Percentiles rank a stretch among this genome's conserved stretches.
Conservation (phyloP, 2,329 filamentous ascomycete species). For the Talaromyces pinophilus region DNA sequence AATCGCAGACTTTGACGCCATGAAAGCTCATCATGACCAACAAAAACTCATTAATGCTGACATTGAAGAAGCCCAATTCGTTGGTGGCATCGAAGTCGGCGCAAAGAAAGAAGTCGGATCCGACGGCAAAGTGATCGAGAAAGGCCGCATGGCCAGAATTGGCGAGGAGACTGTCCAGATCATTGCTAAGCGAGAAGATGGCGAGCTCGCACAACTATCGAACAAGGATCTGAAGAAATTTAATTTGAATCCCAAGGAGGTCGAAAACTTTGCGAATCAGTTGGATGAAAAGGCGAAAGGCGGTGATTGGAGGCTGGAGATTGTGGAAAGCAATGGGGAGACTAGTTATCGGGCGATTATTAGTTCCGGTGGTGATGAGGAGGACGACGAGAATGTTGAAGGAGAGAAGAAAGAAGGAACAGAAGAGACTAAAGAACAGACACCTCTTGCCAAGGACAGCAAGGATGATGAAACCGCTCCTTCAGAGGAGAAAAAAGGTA, state of each 20-base stretch:
- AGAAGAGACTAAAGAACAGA: not conserved
- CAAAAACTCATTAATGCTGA: slow-evolving; percentile 39
- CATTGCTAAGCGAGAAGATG: slow-evolving; percentile 61
- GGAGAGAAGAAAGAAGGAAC: not conserved
- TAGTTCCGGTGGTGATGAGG: slow-evolving; percentile 57
- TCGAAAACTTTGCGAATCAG: slow-evolving; percentile 69
- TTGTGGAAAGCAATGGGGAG: slow-evolving; percentile 68
- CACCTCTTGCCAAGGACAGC: slow-evolving; percentile 23
- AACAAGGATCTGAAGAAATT: slow-evolving; percentile 68
- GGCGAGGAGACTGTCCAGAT: slow-evolving; percentile 51
- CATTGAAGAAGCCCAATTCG: slow-evolving; percentile 39
- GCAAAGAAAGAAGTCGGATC: slow-evolving; percentile 57
- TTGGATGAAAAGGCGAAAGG: slow-evolving; percentile 69
- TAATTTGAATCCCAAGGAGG: slow-evolving; percentile 64
- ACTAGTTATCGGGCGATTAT: slow-evolving; percentile 71
- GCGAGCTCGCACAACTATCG: slow-evolving; percentile 61
- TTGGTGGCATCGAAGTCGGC: slow-evolving; percentile 62
- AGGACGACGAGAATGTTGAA: not conserved
- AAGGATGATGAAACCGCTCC: slow-evolving; percentile 22
- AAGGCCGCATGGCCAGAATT: slow-evolving; percentile 56
- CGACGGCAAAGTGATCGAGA: slow-evolving; percentile 59
- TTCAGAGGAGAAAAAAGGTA: slow-evolving; percentile 27
- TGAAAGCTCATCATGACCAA: slow-evolving; percentile 36
- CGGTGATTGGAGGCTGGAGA: slow-evolving; percentile 76
- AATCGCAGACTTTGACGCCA: slow-evolving; percentile 49